A percentile compares a stretch with the other conserved stretches of the same genome.
Evolutionary conservation across 441 rosid species (phyloP).

Genomic region (Gossypium gossypioides): DNA sequence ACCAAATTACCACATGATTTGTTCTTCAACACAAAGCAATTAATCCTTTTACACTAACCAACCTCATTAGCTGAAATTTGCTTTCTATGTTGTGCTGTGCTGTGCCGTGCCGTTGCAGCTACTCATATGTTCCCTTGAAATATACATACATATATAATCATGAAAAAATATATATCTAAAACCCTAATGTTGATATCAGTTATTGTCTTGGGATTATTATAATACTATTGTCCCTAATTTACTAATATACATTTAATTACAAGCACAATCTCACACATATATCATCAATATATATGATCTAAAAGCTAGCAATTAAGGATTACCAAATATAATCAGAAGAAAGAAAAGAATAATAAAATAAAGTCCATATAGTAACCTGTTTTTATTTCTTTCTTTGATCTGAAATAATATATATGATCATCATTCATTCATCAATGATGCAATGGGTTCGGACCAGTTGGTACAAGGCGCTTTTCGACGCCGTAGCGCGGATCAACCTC

Average conservation of each 20-base stretch:
- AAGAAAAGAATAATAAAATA: neutral
- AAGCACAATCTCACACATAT: neutral
- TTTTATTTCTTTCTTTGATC: neutral
- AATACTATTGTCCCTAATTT: neutral
- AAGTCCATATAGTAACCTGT: constrained; percentile 1
- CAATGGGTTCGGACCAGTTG: constrained; percentile 83
- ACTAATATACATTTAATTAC: neutral
- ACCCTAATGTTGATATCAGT: neutral
- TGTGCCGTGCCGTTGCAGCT: neutral
- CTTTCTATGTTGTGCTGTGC: neutral
- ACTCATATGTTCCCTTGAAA: neutral
- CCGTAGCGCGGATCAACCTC: constrained; percentile 50
- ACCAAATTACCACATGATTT: neutral
- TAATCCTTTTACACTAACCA: neutral
- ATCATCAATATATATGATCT: neutral
- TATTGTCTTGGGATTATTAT: neutral
- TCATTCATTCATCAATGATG: constrained; percentile 43
- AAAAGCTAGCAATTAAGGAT: constrained; percentile 1
- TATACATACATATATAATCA: neutral
- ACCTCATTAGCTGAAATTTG: neutral
- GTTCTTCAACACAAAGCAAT: constrained; percentile 9
- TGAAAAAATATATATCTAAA: constrained; percentile 1
- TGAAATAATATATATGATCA: neutral
- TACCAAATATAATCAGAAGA: neutral
- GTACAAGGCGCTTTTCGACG: constrained; percentile 75